phyloP scores from a whole-genome alignment of 352 stramenopile species.

The Thraustochytrium sp. region DNA sequence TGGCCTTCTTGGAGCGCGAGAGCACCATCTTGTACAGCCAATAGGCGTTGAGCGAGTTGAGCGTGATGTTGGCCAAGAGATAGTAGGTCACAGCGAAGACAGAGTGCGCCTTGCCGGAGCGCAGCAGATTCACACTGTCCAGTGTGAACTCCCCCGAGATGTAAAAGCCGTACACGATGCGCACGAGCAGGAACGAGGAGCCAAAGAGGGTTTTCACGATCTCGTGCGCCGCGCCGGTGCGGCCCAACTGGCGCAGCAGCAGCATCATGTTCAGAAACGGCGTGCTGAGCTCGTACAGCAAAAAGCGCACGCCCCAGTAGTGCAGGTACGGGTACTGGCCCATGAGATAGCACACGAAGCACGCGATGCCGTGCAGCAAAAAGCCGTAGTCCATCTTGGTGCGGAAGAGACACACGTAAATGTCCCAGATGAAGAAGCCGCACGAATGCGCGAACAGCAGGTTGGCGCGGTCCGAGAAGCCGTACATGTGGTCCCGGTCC shows the following conservation, averaged over 20 bases:
- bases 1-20: slow-evolving; percentile 6
- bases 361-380: slow-evolving; percentile 17
- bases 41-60: slow-evolving; percentile 42
- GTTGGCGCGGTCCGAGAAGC: slow-evolving; percentile 35
- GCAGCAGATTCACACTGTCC: slow-evolving; percentile 25
- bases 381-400: slow-evolving; percentile 20
- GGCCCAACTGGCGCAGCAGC: slow-evolving; percentile 7
- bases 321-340: slow-evolving; percentile 45
- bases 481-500: slow-evolving; percentile 34
- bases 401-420: not conserved
- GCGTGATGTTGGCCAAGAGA: slow-evolving; percentile 12
- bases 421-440: slow-evolving; percentile 36
- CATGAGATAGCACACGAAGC: slow-evolving; percentile 41
- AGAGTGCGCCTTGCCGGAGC: not conserved
- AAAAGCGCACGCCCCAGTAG: slow-evolving; percentile 40
- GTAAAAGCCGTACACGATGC: slow-evolving; percentile 36
- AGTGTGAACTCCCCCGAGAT: slow-evolving; percentile 10
- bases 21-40: slow-evolving; percentile 30
- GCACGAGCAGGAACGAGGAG: slow-evolving; percentile 26
- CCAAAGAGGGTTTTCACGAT: slow-evolving; percentile 34
- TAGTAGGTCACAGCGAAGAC: slow-evolving; percentile 33
- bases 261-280: slow-evolving; percentile 33
- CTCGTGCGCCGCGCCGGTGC: not conserved
- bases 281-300: slow-evolving; percentile 42
- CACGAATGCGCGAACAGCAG: slow-evolving; percentile 41